phyloP scores from a whole-genome alignment of 805 yeast genomes.

The Cyberlindnera saturnus region DNA sequence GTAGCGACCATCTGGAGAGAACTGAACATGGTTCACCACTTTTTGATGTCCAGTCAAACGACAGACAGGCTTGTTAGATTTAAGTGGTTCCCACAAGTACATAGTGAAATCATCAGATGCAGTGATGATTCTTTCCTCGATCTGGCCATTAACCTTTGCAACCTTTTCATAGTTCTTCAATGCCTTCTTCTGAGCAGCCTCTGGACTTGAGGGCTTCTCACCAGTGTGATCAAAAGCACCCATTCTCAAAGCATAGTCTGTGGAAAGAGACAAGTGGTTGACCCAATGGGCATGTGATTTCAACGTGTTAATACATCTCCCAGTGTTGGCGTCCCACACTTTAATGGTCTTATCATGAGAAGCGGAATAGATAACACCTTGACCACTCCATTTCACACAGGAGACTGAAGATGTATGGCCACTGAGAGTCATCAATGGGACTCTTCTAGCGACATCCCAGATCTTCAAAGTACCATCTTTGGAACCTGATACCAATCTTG shows the following conservation, averaged over 20 bases:
- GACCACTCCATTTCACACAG: slow-evolving; percentile 97
- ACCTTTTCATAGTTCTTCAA: slow-evolving; percentile 49
- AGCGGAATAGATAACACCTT: slow-evolving; percentile 74
- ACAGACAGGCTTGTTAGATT: slow-evolving; percentile 73
- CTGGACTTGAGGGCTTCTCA: slow-evolving; percentile 34
- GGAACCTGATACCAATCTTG: slow-evolving; percentile 78
- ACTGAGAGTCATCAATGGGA: slow-evolving; percentile 61
- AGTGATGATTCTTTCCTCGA: slow-evolving; percentile 86
- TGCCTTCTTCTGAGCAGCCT: slow-evolving; percentile 43
- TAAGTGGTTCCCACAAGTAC: slow-evolving; percentile 93
- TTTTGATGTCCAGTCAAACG: slow-evolving; percentile 98
- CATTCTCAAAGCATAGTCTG: slow-evolving; percentile 79
- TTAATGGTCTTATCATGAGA: slow-evolving; percentile 93
- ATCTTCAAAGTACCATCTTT: slow-evolving; percentile 86
- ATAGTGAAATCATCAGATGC: slow-evolving; percentile 97
- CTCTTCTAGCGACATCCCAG: slow-evolving; percentile 79
- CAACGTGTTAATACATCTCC: slow-evolving; percentile 71
- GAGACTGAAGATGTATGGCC: slow-evolving; percentile 90
- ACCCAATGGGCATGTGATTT: slow-evolving; percentile 98
- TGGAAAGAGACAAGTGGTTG: slow-evolving; percentile 85
- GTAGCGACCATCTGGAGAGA: slow-evolving; percentile 90
- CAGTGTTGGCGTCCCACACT: slow-evolving; percentile 82
- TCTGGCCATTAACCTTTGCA: slow-evolving; percentile 45
- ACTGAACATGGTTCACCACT: slow-evolving; percentile 89
- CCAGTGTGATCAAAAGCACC: slow-evolving; percentile 85